A percentile compares a stretch with the other conserved stretches of the same genome.
Evolutionary conservation across 345 rosid genomes (phyloP).

Genomic region (Litchi chinensis): DNA sequence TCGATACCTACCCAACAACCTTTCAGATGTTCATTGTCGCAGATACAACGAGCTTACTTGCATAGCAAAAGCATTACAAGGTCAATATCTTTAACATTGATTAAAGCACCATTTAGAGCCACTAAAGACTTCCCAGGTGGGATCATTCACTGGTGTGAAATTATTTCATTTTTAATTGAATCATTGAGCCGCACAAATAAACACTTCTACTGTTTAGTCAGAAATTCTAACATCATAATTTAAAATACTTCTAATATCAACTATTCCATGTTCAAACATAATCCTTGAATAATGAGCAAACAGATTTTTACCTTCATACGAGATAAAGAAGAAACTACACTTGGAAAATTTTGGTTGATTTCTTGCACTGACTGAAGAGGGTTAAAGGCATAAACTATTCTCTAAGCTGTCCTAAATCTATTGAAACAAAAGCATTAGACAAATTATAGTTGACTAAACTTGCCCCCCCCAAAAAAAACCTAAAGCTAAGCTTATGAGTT

Average conservation of each 20-base stretch:
- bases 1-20: no score
- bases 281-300: background rate
- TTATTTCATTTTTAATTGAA: slow-evolving; percentile 90
- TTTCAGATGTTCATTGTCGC: no score
- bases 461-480: background rate
- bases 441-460: slow-evolving; percentile 11
- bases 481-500: slow-evolving; percentile 18
- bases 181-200: slow-evolving; percentile 69
- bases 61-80: slow-evolving; percentile 61
- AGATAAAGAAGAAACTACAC: slow-evolving; percentile 91
- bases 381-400: slow-evolving; percentile 92
- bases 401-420: slow-evolving; percentile 97
- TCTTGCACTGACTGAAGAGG: slow-evolving; percentile 95
- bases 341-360: slow-evolving; percentile 98
- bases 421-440: slow-evolving; percentile 31
- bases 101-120: slow-evolving; percentile 96
- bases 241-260: slow-evolving; percentile 4
- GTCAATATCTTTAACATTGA: slow-evolving; percentile 92
- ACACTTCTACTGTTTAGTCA: slow-evolving; percentile 11
- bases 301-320: slow-evolving; percentile 78
- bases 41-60: no score
- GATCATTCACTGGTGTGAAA: slow-evolving; percentile 87
- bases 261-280: slow-evolving; percentile 12
- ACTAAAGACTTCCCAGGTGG: slow-evolving; percentile 95
- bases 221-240: slow-evolving; percentile 9